Evolutionary conservation across 345 rosid species (phyloP).

Genomic region (Leavenworthia alabamica): DNA sequence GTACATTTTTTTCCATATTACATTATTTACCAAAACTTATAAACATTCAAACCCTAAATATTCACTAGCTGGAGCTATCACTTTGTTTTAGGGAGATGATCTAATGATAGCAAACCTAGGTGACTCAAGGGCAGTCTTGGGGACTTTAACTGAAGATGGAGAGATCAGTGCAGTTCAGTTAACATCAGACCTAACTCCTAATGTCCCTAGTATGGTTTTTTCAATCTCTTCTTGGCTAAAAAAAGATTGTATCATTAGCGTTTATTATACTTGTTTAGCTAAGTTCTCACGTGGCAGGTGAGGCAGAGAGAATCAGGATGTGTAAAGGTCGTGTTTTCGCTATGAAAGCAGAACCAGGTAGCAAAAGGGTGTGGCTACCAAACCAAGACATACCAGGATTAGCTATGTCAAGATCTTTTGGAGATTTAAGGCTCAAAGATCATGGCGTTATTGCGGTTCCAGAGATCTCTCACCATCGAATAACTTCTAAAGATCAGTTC

Average conservation of each 20-base stretch:
- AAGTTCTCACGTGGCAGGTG: conserved; percentile 38
- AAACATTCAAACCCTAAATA: neutral
- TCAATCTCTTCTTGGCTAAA: neutral
- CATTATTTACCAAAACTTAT: neutral
- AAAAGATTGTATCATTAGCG: neutral
- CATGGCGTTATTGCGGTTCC: conserved; percentile 75
- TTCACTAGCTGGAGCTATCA: neutral
- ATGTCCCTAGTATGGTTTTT: conserved; percentile 43
- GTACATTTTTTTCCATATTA: conserved; percentile 16
- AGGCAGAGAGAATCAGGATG: conserved; percentile 68
- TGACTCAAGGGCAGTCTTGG: conserved; percentile 83
- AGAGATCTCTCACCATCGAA: conserved; percentile 42
- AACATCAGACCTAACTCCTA: conserved; percentile 78
- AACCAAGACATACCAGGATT: conserved; percentile 71
- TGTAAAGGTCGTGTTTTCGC: conserved; percentile 72
- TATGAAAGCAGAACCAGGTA: conserved; percentile 53
- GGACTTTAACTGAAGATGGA: conserved; percentile 44
- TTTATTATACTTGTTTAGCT: neutral
- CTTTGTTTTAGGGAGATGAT: conserved; percentile 48
- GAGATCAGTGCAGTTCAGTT: conserved; percentile 49
- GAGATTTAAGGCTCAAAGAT: conserved; percentile 64
- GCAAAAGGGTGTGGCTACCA: conserved; percentile 86
- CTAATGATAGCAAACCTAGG: conserved; percentile 83
- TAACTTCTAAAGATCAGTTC: conserved; percentile 54
- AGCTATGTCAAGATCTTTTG: conserved; percentile 98